Base-by-base conservation (phyloP, 1,139 yeast species). In the Pichia sp. region DNA sequence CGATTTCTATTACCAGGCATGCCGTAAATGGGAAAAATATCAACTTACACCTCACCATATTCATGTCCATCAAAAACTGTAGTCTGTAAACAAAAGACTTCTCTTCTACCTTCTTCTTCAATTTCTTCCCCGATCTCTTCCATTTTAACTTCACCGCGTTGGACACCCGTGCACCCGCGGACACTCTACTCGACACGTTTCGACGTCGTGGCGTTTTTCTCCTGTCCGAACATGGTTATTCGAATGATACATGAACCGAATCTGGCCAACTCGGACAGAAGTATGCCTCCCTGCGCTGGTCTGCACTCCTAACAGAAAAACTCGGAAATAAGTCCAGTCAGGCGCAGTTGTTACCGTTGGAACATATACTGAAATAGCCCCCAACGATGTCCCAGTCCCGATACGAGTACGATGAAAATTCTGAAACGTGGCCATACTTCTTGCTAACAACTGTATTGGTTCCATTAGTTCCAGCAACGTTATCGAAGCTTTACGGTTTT, bases 391-490 rank as follows among this genome's bases (percentile, higher is more conserved):
- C 70, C 32, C 65, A 65, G 47, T 75, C 84, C 54, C 77, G 77
- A 69, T 85, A 85, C 65, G 84, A 81, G 57, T 93, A 92, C 71
- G 99, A 93, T 73, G 98, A 90, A 70, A 82, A 84, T 64, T 84
- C 93, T 47, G 96, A 90, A 66, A 90, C 96, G 6, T 93, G 98
- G 98, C 99, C 99, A 47, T 90, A 86, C 69, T 93, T 92, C 67
- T 81, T 87, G 55, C 73, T 89, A 66, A 93, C 98, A 1, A 74
- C 90, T 55, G 75, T 87, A 52, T 70, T 83, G 11, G 78, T 82
- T 53, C 80, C 84, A 31, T 77, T 90, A 59, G 71, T 90, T 46
- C 97, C 98, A 5, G 67, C 82, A 56, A 86, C 97, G 0, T 61
- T 82, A 16, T 70, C 74, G 4, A 38, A 45, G 1, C 6, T 51